These are phyloP conservation scores for Fusarium gaditjirri DNA, from an alignment of 2,329 filamentous ascomycete species.

Conservation along the genomic window DNA sequence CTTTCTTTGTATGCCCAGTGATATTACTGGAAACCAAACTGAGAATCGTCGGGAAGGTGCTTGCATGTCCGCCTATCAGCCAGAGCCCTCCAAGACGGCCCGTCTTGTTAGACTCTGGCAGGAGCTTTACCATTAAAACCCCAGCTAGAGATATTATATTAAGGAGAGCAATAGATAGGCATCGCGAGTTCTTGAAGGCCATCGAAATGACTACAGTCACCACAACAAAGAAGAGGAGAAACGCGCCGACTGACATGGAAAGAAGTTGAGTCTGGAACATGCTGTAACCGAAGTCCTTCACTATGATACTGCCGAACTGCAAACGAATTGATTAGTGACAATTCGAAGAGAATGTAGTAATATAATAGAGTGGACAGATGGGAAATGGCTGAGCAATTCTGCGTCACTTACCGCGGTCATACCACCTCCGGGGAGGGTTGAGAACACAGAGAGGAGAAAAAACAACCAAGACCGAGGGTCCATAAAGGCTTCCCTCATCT, in stretches of 20 bases:
- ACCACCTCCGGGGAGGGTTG: not conserved
- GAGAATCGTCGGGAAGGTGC: not conserved
- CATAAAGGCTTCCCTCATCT: not conserved
- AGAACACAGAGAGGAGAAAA: not conserved
- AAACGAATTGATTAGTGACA: not conserved
- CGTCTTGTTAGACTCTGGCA: not conserved
- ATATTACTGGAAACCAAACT: not conserved
- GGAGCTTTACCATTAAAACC: not conserved
- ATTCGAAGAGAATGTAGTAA: too few species aligned
- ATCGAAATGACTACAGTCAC: not conserved
- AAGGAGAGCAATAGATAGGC: not conserved
- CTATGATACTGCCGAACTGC: not conserved
- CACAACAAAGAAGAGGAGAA: not conserved
- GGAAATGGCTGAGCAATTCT: not conserved
- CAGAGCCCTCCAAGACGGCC: not conserved
- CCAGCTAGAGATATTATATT: not conserved
- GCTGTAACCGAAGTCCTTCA: not conserved
- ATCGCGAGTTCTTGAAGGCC: not conserved
- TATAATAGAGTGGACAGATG: not conserved
- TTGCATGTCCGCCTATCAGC: not conserved
- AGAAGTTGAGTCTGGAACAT: not conserved
- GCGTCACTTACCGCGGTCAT: not conserved
- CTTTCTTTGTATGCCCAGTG: not conserved
- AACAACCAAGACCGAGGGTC: not conserved
- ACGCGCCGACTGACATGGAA: not conserved